Base-by-base conservation (phyloP, 148 eudicot species). In the Rhododendron williamsianum region DNA sequence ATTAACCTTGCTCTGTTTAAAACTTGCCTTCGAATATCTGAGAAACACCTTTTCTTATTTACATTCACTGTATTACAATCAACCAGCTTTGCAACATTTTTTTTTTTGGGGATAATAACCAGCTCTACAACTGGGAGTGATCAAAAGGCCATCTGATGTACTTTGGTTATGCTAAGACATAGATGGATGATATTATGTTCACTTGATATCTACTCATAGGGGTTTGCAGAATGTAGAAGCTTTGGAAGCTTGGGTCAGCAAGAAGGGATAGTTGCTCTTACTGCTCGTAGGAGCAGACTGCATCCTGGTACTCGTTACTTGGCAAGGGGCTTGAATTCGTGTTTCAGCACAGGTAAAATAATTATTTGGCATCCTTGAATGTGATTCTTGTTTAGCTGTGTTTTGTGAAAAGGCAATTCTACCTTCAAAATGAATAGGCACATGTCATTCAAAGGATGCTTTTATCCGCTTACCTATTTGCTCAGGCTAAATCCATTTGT, bases 231-330 rank as follows among this genome's bases (percentile, higher is more conserved):
- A 87, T 90, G 92, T 85, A 93, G 95, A 88, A 92, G 92, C 91
- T 97, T 97, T 90, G 99, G 99, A 84, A 97, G 98, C 91, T 86
- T 89, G 89, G 99, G 99, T 86, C 99, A 97, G 90, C 93, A 97
- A 86, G 99, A 97, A 91, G 99, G 99, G 25, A 82, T 92, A 82
- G 92, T 97, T 86, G 98, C 98, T 81, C 98, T 97, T 82, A 92
- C 87, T 87, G 99, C 98, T 85, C 99, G 99, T 77, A 95, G 99
- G 87, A 97, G 99, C 89, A 93, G 99, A 89, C 91, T 97, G 90
- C 99, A 97, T 89, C 98, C 99, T 86, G 99, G 99, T 71, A 97
- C 99, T 85, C 96, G 99, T 85, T 97, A 95, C 91, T 89, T 97
- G 90, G 99, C 99, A 71, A 93, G 99, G 91, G 99, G 99, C 83